phyloP scores from a whole-genome alignment of 805 yeast genomes.

The Dipodascus albidus region DNA sequence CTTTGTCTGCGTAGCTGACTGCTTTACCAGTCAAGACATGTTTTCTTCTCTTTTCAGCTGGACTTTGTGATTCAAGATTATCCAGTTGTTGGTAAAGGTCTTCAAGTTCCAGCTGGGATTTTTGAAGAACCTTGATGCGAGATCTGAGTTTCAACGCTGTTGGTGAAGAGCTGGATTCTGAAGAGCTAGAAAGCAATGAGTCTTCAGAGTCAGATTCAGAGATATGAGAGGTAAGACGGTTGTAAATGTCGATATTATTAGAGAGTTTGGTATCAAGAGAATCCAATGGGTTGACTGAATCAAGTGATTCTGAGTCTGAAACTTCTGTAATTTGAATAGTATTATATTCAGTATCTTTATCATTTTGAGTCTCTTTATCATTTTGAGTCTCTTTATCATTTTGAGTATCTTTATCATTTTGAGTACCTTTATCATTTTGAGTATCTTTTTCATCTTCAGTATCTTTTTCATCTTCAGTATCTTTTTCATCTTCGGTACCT shows the following conservation, averaged over 20 bases:
- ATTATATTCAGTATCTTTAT: background rate
- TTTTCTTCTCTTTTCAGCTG: slow-evolving; percentile 9
- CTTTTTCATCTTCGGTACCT: too few relatives aligned
- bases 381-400: background rate
- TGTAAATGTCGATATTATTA: slow-evolving; percentile 7
- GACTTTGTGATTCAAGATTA: slow-evolving; percentile 2
- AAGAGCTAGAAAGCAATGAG: slow-evolving; percentile 2
- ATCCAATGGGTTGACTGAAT: background rate
- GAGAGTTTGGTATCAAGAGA: background rate
- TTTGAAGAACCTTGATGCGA: slow-evolving; percentile 18
- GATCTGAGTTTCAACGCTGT: slow-evolving; percentile 9
- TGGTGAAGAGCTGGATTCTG: background rate
- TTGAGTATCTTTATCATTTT: background rate
- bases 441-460: too few relatives aligned
- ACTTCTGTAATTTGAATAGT: background rate
- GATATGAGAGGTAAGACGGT: slow-evolving; percentile 10
- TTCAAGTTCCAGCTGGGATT: slow-evolving; percentile 17
- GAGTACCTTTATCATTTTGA: background rate
- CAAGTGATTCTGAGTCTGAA: background rate
- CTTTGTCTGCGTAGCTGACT: slow-evolving; percentile 15
- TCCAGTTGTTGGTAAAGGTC: slow-evolving; percentile 17
- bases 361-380: background rate
- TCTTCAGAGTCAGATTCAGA: slow-evolving; percentile 6
- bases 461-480: too few relatives aligned
- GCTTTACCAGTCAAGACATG: slow-evolving; percentile 13